Evolutionary conservation across 2,329 filamentous ascomycete genomes (phyloP), one percentile per base, ranked within the genome.

Genomic region (Botrytis medusae): DNA sequence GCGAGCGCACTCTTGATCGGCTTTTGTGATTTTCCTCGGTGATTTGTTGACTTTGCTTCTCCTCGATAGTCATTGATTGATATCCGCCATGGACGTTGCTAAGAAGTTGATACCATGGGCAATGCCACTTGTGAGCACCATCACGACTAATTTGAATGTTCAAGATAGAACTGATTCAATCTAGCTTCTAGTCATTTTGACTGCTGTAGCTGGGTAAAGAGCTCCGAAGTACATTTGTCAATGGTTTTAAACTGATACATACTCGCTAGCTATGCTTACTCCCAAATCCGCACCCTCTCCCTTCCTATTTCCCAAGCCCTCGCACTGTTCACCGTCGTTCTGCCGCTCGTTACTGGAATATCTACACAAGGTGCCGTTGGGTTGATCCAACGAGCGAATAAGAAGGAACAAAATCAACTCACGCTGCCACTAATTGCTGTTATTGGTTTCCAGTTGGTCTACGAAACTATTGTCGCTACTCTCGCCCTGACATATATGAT

Each of bases 381-480:
- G 40, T 59, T 80, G 2, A 72, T 79, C 25, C 72, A 73, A 51
- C 75, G 76, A 72, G 72, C 76, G 1, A 74, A 76, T 12, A 75
- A 74, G n/a, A 75, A 74, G 12, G 73, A 78, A 34, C 77, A 76
- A 67, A 76, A 76, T 61, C 75, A 77, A 63, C 75, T 79, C 51
- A 78, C 77, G 10, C 73, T 79, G 14, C 78, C 79, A 8, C 75
- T 80, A 8, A 75, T 80, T 61, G 78, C 76, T 42, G 74, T 81
- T 42, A 75, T 81, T 57, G 77, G 78, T 29, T 78, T 80, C 59
- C 78, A 80, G 59, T 73, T 80, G 25, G 77, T 80, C n/a, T 80
- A 80, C 74, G 80, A 81, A 69, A 81, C 78, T 2, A 67, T 79
- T 34, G 73, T 81, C 34, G 79, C 74, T 29, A 81, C 79, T 3